These are phyloP conservation scores for Aleurites moluccanus DNA, from an alignment of 441 rosid species.

Conservation along the genomic window DNA sequence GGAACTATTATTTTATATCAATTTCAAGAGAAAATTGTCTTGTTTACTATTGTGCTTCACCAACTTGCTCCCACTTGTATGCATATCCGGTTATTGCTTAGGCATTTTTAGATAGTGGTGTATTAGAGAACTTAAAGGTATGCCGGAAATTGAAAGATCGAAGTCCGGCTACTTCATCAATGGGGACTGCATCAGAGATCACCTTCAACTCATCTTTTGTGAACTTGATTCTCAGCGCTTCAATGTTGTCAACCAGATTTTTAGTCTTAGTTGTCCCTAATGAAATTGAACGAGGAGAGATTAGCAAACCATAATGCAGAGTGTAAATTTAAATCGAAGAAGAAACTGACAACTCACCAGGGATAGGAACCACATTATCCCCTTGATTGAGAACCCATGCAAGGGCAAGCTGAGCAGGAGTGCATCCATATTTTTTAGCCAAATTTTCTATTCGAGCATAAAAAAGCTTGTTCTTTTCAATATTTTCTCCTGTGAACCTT, in stretches of 20 bases:
- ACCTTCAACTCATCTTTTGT: constrained; percentile 8
- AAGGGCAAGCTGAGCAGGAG: constrained; percentile 37
- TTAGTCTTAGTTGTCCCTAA: constrained; percentile 21
- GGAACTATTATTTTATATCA: too few species aligned
- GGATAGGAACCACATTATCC: constrained; percentile 35
- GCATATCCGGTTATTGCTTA: background rate
- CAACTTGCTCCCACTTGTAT: background rate
- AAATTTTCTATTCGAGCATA: constrained; percentile 25
- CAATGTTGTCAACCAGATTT: constrained; percentile 15
- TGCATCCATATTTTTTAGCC: constrained; percentile 28
- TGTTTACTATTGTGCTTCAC: too few species aligned
- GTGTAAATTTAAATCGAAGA: background rate
- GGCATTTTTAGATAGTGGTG: background rate
- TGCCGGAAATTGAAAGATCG: background rate
- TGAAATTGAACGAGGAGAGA: background rate
- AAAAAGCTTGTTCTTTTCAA: constrained; percentile 35
- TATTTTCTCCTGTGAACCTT: constrained; percentile 32
- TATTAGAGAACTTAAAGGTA: constrained; percentile 14
- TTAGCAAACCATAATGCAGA: background rate
- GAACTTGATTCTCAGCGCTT: constrained; percentile 17
- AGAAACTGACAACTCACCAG: constrained; percentile 29
- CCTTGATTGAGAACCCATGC: constrained; percentile 39
- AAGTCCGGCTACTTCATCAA: constrained; percentile 12
- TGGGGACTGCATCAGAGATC: constrained; percentile 18
- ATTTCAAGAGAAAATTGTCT: too few species aligned